Conservation (phyloP, 257 asterid genomes). For the Solanum tarijense region DNA sequence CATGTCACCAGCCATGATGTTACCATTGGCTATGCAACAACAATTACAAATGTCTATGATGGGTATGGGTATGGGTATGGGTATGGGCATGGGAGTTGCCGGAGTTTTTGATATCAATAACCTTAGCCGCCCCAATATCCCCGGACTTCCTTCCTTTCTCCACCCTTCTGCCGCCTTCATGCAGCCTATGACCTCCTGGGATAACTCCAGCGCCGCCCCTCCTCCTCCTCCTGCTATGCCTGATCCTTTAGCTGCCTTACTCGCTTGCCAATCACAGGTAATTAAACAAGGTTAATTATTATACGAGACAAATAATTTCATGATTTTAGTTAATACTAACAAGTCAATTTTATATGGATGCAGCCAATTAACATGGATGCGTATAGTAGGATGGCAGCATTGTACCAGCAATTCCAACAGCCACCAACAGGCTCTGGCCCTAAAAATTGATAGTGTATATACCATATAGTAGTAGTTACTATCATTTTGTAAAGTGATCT, state of each 20-base stretch:
- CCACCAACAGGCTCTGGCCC: constrained; percentile 13
- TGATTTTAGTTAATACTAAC: background rate
- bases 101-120: constrained; percentile 50
- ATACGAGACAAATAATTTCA: background rate
- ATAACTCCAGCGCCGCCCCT: constrained; percentile 17
- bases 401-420: constrained; percentile 68
- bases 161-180: constrained; percentile 23
- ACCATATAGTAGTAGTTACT: background rate
- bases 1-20: constrained; percentile 52
- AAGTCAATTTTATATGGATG: background rate
- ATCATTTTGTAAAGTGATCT: background rate
- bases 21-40: constrained; percentile 65
- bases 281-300: background rate
- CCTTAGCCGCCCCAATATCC: constrained; percentile 23
- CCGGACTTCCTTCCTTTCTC: constrained; percentile 15
- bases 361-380: constrained; percentile 66
- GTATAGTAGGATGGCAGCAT: constrained; percentile 47
- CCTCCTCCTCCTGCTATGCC: constrained; percentile 15
- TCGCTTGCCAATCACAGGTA: constrained; percentile 64
- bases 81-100: constrained; percentile 41
- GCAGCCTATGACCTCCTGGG: constrained; percentile 50
- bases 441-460: constrained; percentile 10
- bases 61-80: constrained; percentile 42
- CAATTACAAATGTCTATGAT: constrained; percentile 82
- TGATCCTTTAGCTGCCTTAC: constrained; percentile 38